Conservation (phyloP, 305 asterid genomes). For the Plantago lanceolata region DNA sequence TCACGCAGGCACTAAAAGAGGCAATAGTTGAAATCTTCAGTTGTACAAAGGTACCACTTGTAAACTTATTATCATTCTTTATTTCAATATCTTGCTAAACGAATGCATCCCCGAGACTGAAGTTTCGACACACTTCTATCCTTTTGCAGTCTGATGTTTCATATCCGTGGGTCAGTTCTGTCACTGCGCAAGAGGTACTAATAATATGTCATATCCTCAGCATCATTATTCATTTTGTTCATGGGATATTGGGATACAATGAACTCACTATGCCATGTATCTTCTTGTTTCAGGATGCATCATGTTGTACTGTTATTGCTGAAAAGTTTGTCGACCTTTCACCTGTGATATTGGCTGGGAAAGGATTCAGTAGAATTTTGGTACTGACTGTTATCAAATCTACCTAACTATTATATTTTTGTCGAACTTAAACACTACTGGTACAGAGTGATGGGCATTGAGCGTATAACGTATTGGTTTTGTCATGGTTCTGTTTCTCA, state of each 20-base stretch:
- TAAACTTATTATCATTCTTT: constrained; percentile 16
- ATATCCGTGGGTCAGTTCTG: constrained; percentile 38
- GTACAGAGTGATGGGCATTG: neutral
- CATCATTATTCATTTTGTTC: constrained; percentile 22
- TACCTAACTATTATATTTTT: neutral
- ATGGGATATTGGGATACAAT: neutral
- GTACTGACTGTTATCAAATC: constrained; percentile 29
- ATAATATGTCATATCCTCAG: neutral
- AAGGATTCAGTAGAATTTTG: constrained; percentile 78
- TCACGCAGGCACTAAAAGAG: constrained; percentile 53
- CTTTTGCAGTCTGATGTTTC: constrained; percentile 38
- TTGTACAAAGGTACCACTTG: constrained; percentile 48
- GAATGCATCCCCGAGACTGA: constrained; percentile 12
- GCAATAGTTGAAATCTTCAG: constrained; percentile 64
- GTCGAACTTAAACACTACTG: neutral
- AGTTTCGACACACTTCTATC: constrained; percentile 24
- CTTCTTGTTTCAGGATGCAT: constrained; percentile 54
- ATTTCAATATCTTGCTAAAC: constrained; percentile 13
- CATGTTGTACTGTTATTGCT: constrained; percentile 66
- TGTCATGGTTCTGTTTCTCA: neutral
- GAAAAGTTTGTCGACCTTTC: constrained; percentile 50
- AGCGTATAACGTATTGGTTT: neutral
- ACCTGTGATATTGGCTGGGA: constrained; percentile 67
- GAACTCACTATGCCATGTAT: neutral
- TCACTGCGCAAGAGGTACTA: constrained; percentile 10